phyloP scores from a whole-genome alignment of 768 basidiomycete species.

The Russula lepida region DNA sequence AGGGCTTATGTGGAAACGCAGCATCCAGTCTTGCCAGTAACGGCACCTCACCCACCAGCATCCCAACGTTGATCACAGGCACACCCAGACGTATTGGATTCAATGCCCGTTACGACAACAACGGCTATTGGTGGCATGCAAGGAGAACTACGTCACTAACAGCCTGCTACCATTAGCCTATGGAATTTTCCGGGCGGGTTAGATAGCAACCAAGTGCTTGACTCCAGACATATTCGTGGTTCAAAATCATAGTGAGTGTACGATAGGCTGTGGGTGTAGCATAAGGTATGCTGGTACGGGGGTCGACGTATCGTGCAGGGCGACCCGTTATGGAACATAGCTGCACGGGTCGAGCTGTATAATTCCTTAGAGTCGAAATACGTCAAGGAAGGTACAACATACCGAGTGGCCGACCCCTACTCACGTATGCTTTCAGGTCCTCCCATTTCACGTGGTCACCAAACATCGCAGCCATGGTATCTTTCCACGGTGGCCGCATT shows the following conservation, averaged over 20 bases:
- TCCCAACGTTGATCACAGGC: background rate
- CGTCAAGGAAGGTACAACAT: conserved; percentile 23
- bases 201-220: conserved; percentile 37
- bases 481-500: conserved; percentile 52
- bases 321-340: conserved; percentile 74
- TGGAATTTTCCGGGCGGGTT: conserved; percentile 12
- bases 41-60: background rate
- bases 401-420: conserved; percentile 61
- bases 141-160: background rate
- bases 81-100: background rate
- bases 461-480: conserved; percentile 77
- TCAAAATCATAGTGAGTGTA: conserved; percentile 50
- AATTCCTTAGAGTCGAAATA: background rate
- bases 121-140: background rate
- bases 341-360: conserved; percentile 52
- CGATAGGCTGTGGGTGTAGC: conserved; percentile 60
- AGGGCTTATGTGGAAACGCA: background rate
- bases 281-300: conserved; percentile 70
- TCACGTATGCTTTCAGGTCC: conserved; percentile 52
- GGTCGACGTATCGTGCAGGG: conserved; percentile 72
- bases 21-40: background rate
- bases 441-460: conserved; percentile 82
- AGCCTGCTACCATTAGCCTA: background rate
- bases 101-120: background rate
- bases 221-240: conserved; percentile 65